Evolutionary conservation across 2,329 filamentous ascomycete species (phyloP).

Genomic region (Aciculosporium take): DNA sequence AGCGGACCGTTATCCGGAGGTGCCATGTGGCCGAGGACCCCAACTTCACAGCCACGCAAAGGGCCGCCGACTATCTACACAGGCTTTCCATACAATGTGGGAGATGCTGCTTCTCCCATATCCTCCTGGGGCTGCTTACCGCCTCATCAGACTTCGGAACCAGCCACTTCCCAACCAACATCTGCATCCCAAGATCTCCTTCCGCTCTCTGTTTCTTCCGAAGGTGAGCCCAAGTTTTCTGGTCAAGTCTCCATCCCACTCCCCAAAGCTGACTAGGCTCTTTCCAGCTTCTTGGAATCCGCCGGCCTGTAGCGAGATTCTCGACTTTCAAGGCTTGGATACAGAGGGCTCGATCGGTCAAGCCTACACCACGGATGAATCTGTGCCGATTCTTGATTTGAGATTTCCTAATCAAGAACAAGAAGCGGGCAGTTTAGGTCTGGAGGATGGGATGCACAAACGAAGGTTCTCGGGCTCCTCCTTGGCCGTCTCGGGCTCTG

Average conservation of each 20-base stretch:
- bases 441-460: slow-evolving; percentile 38
- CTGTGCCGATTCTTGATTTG: slow-evolving; percentile 47
- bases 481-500: slow-evolving; percentile 55
- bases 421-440: slow-evolving; percentile 35
- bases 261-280: not conserved
- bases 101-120: slow-evolving; percentile 4
- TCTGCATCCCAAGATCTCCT: slow-evolving; percentile 3
- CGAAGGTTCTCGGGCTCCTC: slow-evolving; percentile 59
- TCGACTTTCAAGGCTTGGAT: slow-evolving; percentile 42
- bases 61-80: slow-evolving; percentile 7
- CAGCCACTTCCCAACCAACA: slow-evolving; percentile 8
- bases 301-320: slow-evolving; percentile 42
- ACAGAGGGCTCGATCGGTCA: slow-evolving; percentile 46
- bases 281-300: slow-evolving; percentile 28
- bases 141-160: not conserved
- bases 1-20: slow-evolving; percentile 6
- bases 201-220: slow-evolving; percentile 3
- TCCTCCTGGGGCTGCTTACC: slow-evolving; percentile 7
- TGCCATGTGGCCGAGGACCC: slow-evolving; percentile 7
- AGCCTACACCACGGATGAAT: slow-evolving; percentile 48
- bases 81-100: slow-evolving; percentile 6
- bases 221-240: slow-evolving; percentile 3
- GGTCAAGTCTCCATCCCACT: no score
- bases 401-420: slow-evolving; percentile 32
- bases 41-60: slow-evolving; percentile 8